Evolutionary conservation across 805 yeast species (phyloP).

Genomic region (Candida bentonensis): DNA sequence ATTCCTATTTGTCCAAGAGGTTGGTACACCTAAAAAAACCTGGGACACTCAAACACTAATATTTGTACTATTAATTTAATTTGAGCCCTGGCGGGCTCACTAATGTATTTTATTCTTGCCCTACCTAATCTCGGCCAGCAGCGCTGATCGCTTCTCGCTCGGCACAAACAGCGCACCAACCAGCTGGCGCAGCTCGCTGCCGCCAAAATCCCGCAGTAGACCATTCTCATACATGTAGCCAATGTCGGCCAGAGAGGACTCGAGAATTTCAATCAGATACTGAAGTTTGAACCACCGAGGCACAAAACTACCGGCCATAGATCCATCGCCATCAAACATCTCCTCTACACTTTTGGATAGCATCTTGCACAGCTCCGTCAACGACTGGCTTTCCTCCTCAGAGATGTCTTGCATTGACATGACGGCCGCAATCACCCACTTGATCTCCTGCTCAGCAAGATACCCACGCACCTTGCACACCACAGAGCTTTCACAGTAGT

Average conservation of each 20-base stretch:
- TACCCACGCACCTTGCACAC: conserved; percentile 9
- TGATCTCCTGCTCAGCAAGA: conserved; percentile 10
- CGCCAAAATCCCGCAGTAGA: conserved; percentile 17
- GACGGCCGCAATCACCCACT: conserved; percentile 8
- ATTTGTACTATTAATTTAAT: conserved; percentile 2
- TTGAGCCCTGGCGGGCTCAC: no score
- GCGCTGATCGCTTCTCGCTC: conserved; percentile 13
- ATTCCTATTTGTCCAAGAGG: not conserved
- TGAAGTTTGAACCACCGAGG: conserved; percentile 20
- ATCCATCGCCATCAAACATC: not conserved
- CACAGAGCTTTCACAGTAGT: not conserved
- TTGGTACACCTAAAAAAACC: no score
- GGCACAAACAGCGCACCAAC: conserved; percentile 17
- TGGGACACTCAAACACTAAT: no score
- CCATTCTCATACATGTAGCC: conserved; percentile 10
- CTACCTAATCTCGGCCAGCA: conserved; percentile 11
- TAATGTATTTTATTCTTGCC: not conserved
- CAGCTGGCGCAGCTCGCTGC: conserved; percentile 13
- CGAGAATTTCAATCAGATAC: conserved; percentile 17
- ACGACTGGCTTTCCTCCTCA: conserved; percentile 9
- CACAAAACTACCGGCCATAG: conserved; percentile 14
- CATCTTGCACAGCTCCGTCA: not conserved
- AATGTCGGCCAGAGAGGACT: conserved; percentile 17
- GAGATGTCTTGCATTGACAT: conserved; percentile 13
- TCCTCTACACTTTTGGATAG: not conserved